phyloP scores from a whole-genome alignment of 306 rosid genomes.

The Quercus suber region DNA sequence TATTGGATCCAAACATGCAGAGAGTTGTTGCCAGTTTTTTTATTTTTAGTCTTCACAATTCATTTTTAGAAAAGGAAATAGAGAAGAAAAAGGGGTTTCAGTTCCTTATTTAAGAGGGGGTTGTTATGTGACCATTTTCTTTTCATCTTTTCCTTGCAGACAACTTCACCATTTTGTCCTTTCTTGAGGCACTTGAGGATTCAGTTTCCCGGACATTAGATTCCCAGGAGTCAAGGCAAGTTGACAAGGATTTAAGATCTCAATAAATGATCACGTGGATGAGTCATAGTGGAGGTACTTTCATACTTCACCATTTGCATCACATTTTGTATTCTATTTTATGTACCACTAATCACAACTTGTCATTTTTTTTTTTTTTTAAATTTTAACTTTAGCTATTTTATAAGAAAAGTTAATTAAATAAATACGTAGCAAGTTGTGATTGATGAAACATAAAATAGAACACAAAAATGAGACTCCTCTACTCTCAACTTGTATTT shows the following conservation, averaged over 20 bases:
- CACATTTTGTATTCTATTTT: too few species aligned
- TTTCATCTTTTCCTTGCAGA: constrained; percentile 44
- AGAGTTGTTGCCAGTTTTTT: background rate
- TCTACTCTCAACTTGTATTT: background rate
- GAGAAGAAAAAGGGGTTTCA: background rate
- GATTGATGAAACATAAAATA: fast-evolving
- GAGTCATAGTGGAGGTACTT: constrained; percentile 48
- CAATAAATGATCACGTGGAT: constrained; percentile 66
- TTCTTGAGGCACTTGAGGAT: constrained; percentile 92
- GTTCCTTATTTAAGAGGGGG: background rate
- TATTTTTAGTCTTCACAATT: background rate
- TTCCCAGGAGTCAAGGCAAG: constrained; percentile 57
- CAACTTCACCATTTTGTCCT: constrained; percentile 80
- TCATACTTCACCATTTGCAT: background rate
- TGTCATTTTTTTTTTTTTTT: background rate
- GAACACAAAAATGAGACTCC: background rate
- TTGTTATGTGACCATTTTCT: background rate
- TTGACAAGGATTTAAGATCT: constrained; percentile 65
- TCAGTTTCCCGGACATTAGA: constrained; percentile 47
- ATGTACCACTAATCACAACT: too few species aligned
- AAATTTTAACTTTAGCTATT: too few species aligned
- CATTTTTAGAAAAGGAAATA: background rate
- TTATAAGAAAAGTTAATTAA: too few species aligned
- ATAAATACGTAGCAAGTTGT: too few species aligned
- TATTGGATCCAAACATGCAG: background rate